Base-by-base conservation (phyloP, 2,329 filamentous ascomycete genomes). In the Alternaria ethzedia region DNA sequence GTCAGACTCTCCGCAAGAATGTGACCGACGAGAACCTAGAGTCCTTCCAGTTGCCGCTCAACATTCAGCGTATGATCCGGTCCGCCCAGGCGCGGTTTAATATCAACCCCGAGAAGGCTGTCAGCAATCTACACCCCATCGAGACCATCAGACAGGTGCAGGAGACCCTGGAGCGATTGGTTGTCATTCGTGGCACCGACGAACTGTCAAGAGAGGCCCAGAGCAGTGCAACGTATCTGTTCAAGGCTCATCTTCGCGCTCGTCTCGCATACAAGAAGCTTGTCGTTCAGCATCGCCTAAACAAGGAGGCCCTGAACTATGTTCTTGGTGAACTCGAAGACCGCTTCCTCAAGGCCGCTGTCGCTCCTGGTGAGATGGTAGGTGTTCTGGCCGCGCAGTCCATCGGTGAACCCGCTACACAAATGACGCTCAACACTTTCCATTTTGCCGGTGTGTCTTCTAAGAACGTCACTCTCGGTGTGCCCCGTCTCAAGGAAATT, bases 381-480 rank as follows among this genome's bases (percentile, higher is more conserved):
- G 96, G 96, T 83, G 96, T 99, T 21, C 84, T 99, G 75, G 96
- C 96, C 67, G 96, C 96, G 7, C 96, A 99, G 83, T 99, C 96
- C 30, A 99, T 99, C 78, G 96, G 96, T 84, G 96, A 99, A 82
- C 96, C 96, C 44, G 96, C 96, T 21, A 99, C 96, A 1, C 96
- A 99, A 85, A 99, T 99, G 96, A 99, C 96, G 1, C 84, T 99
- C 65, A 99, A 99, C 84, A 99, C 96, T 23, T 99, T 99, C 91
- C 96, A 99, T 86, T 99, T 99, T 81, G 94, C 96, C 81, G 96
- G 96, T 97, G 94, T 99, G 65, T 97, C 96, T 41, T 97, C 95
- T 23, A 99, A 99, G 90, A 99, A 99, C 86, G 95, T 99, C 59
- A 99, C 96, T 0, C 90, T 99, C 52, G 96, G 96, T 93, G 96